phyloP scores from a whole-genome alignment of 495 filamentous ascomycete species.

The Daldinia concentrica region DNA sequence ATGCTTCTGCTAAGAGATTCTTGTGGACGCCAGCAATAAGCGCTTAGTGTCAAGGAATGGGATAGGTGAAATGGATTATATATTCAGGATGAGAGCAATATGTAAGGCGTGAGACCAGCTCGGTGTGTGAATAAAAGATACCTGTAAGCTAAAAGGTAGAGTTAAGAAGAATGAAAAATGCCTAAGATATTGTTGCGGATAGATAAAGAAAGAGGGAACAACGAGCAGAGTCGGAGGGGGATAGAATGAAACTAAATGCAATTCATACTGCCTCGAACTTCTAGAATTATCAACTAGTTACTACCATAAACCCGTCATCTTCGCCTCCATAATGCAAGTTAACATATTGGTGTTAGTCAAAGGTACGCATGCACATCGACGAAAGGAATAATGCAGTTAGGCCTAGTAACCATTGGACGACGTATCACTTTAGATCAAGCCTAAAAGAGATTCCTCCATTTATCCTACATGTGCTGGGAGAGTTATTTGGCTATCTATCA shows the following conservation, averaged over 20 bases:
- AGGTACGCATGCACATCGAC: conserved; percentile 17
- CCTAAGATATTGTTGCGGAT: not conserved
- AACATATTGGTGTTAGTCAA: conserved; percentile 6
- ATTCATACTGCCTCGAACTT: conserved; percentile 8
- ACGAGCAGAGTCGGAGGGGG: not conserved
- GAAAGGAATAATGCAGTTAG: conserved; percentile 9
- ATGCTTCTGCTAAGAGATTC: not conserved
- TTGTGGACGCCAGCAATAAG: not conserved
- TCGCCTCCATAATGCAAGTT: conserved; percentile 7
- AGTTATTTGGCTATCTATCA: conserved; percentile 10
- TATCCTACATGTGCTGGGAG: not conserved
- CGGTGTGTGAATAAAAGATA: conserved; percentile 1
- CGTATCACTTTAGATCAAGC: conserved; percentile 4
- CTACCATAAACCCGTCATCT: not conserved
- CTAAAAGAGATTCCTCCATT: conserved; percentile 1
- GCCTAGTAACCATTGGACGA: conserved; percentile 19
- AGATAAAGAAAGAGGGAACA: not conserved
- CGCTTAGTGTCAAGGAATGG: not conserved
- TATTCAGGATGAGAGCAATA: conserved; percentile 9
- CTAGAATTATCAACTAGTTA: not conserved
- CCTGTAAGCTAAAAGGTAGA: not conserved
- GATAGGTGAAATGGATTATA: conserved; percentile 5
- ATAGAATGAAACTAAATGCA: conserved; percentile 10
- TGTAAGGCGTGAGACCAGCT: conserved; percentile 27
- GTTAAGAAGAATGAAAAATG: not conserved